Conservation (phyloP, 1,284 basidiomycete species). For the Athelia psychrophila region DNA sequence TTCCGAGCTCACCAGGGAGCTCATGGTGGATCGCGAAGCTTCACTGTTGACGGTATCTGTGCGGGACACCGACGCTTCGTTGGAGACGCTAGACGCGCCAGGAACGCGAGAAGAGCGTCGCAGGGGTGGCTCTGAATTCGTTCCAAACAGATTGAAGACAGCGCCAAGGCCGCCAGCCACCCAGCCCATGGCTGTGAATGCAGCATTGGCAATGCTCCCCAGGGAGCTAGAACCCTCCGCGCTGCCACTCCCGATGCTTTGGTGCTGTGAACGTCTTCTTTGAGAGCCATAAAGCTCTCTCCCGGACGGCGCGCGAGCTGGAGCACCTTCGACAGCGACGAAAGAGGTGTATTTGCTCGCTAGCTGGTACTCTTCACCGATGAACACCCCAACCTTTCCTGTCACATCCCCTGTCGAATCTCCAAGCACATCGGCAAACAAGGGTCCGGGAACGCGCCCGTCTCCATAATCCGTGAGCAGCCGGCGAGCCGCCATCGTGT, state of each 20-base stretch:
- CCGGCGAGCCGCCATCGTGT: constrained; percentile 50
- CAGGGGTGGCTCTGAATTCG: neutral
- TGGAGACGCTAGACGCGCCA: neutral
- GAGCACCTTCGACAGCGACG: constrained; percentile 42
- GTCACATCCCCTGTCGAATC: constrained; percentile 30
- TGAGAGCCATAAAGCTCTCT: neutral
- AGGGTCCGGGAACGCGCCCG: constrained; percentile 25
- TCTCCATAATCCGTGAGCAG: constrained; percentile 46
- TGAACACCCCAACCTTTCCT: constrained; percentile 41
- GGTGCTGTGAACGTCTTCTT: neutral
- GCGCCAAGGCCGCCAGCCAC: neutral
- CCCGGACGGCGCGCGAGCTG: neutral
- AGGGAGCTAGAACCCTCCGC: neutral
- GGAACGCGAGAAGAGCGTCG: neutral
- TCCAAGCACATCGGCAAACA: constrained; percentile 16
- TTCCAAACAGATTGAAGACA: neutral
- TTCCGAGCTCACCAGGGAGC: constrained; percentile 36
- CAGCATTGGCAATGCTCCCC: neutral
- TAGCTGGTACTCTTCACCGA: constrained; percentile 51
- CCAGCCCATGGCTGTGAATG: neutral
- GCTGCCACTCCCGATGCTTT: constrained; percentile 1
- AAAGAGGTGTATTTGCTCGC: constrained; percentile 53
- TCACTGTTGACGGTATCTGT: constrained; percentile 17
- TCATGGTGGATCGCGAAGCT: constrained; percentile 43
- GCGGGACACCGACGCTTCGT: constrained; percentile 7